Evolutionary conservation across 78 protist species (phyloP), one percentile per base, ranked within the genome.

Genomic region (Dictyostelium firmibasis): DNA sequence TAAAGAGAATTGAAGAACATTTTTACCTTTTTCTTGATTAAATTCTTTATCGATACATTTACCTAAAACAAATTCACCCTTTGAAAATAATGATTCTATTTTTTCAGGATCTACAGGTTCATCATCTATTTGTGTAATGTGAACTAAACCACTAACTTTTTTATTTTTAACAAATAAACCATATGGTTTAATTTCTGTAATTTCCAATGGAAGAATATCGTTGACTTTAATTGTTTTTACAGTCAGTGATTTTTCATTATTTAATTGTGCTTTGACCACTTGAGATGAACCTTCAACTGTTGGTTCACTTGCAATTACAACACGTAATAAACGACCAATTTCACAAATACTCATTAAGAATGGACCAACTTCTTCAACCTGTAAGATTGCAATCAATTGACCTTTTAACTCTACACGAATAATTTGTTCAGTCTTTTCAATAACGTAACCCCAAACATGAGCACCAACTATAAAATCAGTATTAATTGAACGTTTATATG

Each of bases 21-120:
- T 35, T 79, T 47, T 44, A 14, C 50, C 27, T 27, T 79, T 38
- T 23, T 79, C 69, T 47, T 44, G 10, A 47, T 2, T 25, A 1
- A 10, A 20, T 38, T 79, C 43, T n/a, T 35, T 25, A 44, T 31
- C 50, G 10, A 27, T 29, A 47, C 85, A 79, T 47, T 79, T 79
- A 79, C 85, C 85, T 23, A 79, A 35, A 38, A 79, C 85, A 14
- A 79, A 79, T 25, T 79, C 85, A 47, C 85, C 85, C 2, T 13
- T 13, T 27, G 70, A n/a, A 47, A 13, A 79, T 20, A 25, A 4
- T 11, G 25, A 13, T 7, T 41, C 57, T 0, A 47, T 35, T 29
- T 44, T 69, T 47, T 79, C 72, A 1, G 85, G 72, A 11, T 62
- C 57, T 1, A 79, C 9, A 14, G 29, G 31, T 27, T 44, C 27